Evolutionary conservation across 164 flowering plant genomes (phyloP).

Genomic region (Litsea cubeba): DNA sequence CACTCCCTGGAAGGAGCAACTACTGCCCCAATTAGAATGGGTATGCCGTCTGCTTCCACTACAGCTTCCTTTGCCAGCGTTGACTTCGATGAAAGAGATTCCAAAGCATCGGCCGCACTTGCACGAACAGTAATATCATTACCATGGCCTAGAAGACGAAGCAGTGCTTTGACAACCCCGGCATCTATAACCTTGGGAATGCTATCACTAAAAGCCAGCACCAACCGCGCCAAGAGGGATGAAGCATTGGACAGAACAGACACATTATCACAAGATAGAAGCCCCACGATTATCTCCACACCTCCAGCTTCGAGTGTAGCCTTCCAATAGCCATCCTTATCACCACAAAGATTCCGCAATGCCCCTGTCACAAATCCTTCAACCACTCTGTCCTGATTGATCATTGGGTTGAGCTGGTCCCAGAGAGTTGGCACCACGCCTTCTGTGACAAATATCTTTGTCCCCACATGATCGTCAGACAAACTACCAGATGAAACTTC

Average conservation of each 20-base stretch:
- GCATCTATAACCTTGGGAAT: conserved; percentile 69
- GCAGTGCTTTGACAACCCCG: conserved; percentile 60
- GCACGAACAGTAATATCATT: conserved; percentile 75
- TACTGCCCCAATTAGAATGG: conserved; percentile 64
- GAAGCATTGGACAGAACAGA: conserved; percentile 83
- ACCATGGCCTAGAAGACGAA: conserved; percentile 51
- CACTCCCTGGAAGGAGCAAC: conserved; percentile 93
- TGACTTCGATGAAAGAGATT: conserved; percentile 69
- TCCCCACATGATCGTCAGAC: conserved; percentile 81
- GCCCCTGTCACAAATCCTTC: conserved; percentile 86
- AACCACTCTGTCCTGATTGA: conserved; percentile 69
- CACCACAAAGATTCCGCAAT: conserved; percentile 82
- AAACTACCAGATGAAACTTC: conserved; percentile 81
- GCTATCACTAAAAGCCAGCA: conserved; percentile 71
- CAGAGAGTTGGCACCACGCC: conserved; percentile 87
- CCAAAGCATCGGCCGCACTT: conserved; percentile 86
- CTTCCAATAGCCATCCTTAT: conserved; percentile 74
- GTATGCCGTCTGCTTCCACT: conserved; percentile 61
- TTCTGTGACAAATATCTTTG: conserved; percentile 85
- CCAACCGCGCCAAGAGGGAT: conserved; percentile 73
- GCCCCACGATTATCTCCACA: conserved; percentile 70
- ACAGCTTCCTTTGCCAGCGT: conserved; percentile 52
- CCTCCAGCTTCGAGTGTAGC: conserved; percentile 83
- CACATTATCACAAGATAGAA: conserved; percentile 70
- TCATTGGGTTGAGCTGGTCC: conserved; percentile 67